Conservation (phyloP, 306 rosid genomes). For the Hylodesmum podocarpum region DNA sequence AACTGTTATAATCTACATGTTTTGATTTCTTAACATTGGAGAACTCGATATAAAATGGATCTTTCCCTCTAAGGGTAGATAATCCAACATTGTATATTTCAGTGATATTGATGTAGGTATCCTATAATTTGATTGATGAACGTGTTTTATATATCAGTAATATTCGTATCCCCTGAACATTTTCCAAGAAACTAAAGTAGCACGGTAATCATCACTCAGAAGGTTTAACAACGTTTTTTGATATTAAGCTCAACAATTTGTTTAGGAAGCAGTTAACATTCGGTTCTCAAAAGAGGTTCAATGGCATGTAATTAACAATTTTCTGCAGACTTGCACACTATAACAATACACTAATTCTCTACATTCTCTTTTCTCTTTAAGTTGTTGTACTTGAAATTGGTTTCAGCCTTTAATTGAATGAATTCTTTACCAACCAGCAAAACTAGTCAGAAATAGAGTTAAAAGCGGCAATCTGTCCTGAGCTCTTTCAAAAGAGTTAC, state of each 20-base stretch:
- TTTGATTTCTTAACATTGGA: too few species aligned
- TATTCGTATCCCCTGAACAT: neutral
- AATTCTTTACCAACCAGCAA: conserved; percentile 33
- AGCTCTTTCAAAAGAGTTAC: conserved; percentile 35
- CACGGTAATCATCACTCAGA: neutral
- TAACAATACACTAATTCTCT: neutral
- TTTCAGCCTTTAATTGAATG: conserved; percentile 24
- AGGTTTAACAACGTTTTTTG: neutral
- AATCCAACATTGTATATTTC: neutral
- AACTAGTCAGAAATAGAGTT: conserved; percentile 31
- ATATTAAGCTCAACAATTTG: neutral
- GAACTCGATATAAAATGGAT: too few species aligned
- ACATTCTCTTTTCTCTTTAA: neutral
- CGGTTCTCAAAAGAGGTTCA: neutral
- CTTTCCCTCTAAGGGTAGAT: too few species aligned
- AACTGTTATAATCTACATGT: neutral
- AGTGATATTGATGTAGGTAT: neutral
- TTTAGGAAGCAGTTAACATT: too few species aligned
- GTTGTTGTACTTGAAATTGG: conserved; percentile 5
- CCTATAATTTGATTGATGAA: neutral
- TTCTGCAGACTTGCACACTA: neutral
- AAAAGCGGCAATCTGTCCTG: conserved; percentile 32
- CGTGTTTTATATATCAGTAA: neutral
- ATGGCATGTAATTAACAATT: neutral
- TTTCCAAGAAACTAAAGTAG: neutral